Conservation (phyloP, 2,329 filamentous ascomycete species). For the Plenodomus lindquistii region DNA sequence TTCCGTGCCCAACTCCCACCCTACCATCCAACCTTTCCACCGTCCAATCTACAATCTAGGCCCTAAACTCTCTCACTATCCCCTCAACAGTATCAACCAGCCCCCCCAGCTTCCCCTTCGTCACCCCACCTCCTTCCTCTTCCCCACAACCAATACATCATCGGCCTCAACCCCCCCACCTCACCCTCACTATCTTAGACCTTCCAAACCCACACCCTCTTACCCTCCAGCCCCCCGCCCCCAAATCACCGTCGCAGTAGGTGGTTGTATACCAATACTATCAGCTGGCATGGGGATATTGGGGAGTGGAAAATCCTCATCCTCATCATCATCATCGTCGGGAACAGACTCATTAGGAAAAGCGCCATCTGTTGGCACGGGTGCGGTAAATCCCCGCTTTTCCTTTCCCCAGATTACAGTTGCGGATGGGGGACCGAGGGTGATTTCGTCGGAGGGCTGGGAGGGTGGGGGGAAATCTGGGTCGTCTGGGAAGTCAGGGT, state of each 20-base stretch:
- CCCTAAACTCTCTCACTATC: constrained; percentile 1
- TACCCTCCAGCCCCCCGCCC: constrained; percentile 1
- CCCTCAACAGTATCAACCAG: constrained; percentile 13
- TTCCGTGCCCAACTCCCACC: too few species aligned
- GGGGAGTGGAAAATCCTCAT: constrained; percentile 2
- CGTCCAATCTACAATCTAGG: too few species aligned
- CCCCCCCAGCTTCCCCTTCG: neutral
- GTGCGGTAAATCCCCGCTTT: constrained; percentile 5
- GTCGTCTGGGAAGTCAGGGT: neutral
- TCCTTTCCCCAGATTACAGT: constrained; percentile 23
- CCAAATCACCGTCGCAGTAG: constrained; percentile 17
- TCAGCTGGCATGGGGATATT: constrained; percentile 7
- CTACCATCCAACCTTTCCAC: too few species aligned
- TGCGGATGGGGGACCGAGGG: constrained; percentile 10
- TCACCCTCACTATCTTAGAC: too few species aligned
- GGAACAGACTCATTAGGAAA: neutral
- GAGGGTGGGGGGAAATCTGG: constrained; percentile 7
- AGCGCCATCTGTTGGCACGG: constrained; percentile 3
- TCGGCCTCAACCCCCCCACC: too few species aligned
- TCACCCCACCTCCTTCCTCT: constrained; percentile 3
- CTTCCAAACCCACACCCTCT: too few species aligned
- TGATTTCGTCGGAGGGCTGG: constrained; percentile 7
- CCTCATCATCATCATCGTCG: neutral
- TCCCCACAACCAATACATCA: too few species aligned
- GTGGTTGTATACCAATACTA: constrained; percentile 15